Evolutionary conservation across 73 alveolate genomes (phyloP).

Genomic region (Tetrahymena thermophila): DNA sequence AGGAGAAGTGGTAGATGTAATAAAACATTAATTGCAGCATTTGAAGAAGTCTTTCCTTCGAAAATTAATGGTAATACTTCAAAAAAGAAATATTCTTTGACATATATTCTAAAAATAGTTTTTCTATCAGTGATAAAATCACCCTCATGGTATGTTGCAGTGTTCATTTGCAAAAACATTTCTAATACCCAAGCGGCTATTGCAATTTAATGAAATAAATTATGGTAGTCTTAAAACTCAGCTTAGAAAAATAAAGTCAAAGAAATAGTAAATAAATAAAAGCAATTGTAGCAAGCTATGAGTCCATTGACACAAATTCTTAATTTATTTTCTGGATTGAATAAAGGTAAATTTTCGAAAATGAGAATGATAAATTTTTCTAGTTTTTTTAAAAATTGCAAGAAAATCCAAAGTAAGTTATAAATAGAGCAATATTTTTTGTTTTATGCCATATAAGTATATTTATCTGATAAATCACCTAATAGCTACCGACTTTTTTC

Average conservation of each 20-base stretch:
- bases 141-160: background rate
- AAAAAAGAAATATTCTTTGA: background rate
- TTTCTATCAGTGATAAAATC: background rate
- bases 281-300: background rate
- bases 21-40: background rate
- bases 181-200: background rate
- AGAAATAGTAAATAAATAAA: background rate
- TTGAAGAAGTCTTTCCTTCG: background rate
- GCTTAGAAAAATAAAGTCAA: background rate
- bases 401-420: too few relatives aligned
- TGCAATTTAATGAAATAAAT: background rate
- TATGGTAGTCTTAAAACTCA: too few relatives aligned
- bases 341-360: background rate
- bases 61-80: background rate
- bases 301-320: background rate
- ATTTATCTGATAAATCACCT: background rate
- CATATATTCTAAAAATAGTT: background rate
- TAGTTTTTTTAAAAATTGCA: too few relatives aligned
- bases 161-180: background rate
- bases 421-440: background rate
- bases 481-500: background rate
- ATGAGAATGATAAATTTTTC: background rate
- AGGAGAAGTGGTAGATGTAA: background rate
- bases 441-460: background rate
- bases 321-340: background rate